phyloP scores from a whole-genome alignment of 23 red algal genomes.

The Porphyridium purpureum region DNA sequence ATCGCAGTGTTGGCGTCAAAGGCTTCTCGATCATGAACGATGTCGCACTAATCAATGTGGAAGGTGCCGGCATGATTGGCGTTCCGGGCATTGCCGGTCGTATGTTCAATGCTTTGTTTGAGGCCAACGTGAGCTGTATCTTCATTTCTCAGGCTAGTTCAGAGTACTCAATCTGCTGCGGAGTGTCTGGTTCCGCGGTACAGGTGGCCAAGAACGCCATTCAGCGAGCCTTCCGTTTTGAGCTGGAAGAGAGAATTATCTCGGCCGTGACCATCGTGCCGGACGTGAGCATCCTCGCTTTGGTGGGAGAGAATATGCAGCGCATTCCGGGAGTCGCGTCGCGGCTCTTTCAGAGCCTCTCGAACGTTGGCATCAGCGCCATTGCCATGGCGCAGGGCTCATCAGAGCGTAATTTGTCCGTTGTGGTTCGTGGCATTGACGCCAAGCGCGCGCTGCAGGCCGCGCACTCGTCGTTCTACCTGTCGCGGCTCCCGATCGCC shows the following conservation, averaged over 20 bases:
- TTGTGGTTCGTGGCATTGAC: constrained; percentile 43
- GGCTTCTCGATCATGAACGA: constrained; percentile 90
- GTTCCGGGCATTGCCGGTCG: constrained; percentile 88
- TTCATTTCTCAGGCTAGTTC: constrained; percentile 92
- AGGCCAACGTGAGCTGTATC: constrained; percentile 45
- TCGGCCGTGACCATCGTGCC: constrained; percentile 41
- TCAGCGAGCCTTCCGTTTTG: constrained; percentile 52
- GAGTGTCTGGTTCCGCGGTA: constrained; percentile 45
- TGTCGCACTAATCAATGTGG: constrained; percentile 81
- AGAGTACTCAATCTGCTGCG: constrained; percentile 90
- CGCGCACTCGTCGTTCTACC: constrained; percentile 77
- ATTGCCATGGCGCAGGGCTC: constrained; percentile 90
- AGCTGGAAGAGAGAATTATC: constrained; percentile 74
- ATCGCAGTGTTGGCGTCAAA: constrained; percentile 45
- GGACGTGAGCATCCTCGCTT: constrained; percentile 70
- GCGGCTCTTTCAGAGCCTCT: constrained; percentile 58
- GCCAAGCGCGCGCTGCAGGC: constrained; percentile 65
- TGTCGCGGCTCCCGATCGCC: constrained; percentile 78
- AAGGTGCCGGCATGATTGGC: constrained; percentile 97
- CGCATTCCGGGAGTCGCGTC: constrained; percentile 68
- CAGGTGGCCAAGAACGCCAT: constrained; percentile 37
- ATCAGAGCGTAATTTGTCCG: constrained; percentile 88
- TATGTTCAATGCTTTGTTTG: constrained; percentile 63
- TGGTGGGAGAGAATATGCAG: constrained; percentile 98
- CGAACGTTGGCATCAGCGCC: constrained; percentile 75